Evolutionary conservation across 129 eudicot species (phyloP).

Genomic region (carrot (Daucus carota)): DH1_v3.0 NC_030381.2:37145501-37146000

Average conservation of each 20-base stretch:
- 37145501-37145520: background rate
- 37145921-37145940: background rate
- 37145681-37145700: background rate
- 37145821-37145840: background rate
- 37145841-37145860: background rate
- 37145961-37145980: slow-evolving; percentile 50
- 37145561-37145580: background rate
- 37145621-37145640: background rate
- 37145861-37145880: background rate
- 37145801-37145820: background rate
- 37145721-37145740: background rate
- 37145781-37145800: background rate
- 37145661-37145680: background rate
- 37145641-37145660: background rate
- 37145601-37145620: background rate
- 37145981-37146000: slow-evolving; percentile 94
- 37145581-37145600: background rate
- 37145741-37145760: no score
- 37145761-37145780: background rate
- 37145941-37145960: background rate
- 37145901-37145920: background rate
- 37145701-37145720: background rate
- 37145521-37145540: background rate
- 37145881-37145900: background rate
- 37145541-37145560: background rate